Percentiles rank a stretch among this genome's conserved stretches.
These are phyloP conservation scores for Iris macrosiphon DNA, from an alignment of 106 monocot species.

Conservation along the genomic window DNA sequence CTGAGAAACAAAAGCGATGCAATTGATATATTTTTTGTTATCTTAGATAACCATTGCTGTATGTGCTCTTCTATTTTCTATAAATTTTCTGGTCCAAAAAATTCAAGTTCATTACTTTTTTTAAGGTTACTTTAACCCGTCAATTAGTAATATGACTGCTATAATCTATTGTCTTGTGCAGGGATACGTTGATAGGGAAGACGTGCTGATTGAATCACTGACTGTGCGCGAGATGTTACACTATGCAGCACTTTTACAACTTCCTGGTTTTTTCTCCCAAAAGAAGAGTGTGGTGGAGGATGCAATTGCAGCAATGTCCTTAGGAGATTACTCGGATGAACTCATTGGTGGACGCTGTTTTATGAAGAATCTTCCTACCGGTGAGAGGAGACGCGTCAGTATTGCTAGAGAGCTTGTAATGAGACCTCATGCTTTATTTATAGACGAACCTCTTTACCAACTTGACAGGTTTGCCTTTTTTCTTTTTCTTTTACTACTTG, in stretches of 20 bases:
- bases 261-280: conserved; percentile 79
- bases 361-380: conserved; percentile 68
- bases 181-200: conserved; percentile 95
- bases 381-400: conserved; percentile 85
- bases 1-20: too few relatives aligned
- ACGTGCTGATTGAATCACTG: conserved; percentile 76
- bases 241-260: conserved; percentile 79
- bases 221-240: conserved; percentile 91
- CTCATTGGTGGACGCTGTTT: conserved; percentile 87
- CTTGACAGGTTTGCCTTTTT: conserved; percentile 68
- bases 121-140: too few relatives aligned
- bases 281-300: conserved; percentile 82
- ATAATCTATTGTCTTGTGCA: conserved; percentile 16
- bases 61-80: too few relatives aligned
- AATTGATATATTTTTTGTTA: too few relatives aligned
- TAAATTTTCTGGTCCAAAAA: too few relatives aligned
- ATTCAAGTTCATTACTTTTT: too few relatives aligned
- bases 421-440: conserved; percentile 82
- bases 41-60: too few relatives aligned
- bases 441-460: conserved; percentile 97
- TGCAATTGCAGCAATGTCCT: conserved; percentile 82
- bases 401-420: conserved; percentile 92
- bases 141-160: too few relatives aligned
- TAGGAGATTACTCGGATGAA: conserved; percentile 77
- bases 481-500: background rate